phyloP scores from a whole-genome alignment of 176 grass and related monocot genomes.

The Hordeum marinum region DNA sequence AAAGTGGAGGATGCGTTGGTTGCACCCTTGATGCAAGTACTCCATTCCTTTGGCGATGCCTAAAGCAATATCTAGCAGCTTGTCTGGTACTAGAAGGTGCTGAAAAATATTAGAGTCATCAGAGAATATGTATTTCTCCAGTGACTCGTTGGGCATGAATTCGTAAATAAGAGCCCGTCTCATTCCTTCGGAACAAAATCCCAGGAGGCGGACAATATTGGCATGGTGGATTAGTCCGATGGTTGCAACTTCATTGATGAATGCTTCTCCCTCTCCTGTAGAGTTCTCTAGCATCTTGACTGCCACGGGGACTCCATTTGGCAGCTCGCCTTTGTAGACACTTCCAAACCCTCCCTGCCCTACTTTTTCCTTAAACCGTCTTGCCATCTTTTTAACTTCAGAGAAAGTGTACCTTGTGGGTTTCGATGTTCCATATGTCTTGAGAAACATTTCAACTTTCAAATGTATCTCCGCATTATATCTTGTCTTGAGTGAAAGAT shows the following conservation, averaged over 20 bases:
- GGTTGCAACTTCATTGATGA: not conserved
- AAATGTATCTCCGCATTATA: not conserved
- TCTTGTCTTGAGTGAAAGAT: not conserved
- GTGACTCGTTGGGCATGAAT: not conserved
- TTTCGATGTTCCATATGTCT: not conserved
- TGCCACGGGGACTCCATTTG: not conserved
- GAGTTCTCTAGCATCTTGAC: not conserved
- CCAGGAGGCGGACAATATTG: not conserved
- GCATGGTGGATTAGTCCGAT: not conserved
- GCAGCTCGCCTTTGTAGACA: not conserved
- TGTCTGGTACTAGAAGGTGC: not conserved
- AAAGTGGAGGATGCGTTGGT: too few species aligned
- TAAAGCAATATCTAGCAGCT: not conserved
- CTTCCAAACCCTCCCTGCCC: not conserved
- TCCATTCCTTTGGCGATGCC: too few species aligned
- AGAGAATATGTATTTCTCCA: slow-evolving; percentile 8
- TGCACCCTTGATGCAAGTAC: too few species aligned
- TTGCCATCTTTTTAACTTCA: not conserved
- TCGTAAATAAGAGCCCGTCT: not conserved
- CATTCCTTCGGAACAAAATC: not conserved
- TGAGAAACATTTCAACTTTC: not conserved
- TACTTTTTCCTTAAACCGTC: not conserved
- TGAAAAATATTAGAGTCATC: not conserved
- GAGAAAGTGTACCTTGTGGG: not conserved
- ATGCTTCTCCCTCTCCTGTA: not conserved